Base-by-base conservation (phyloP, 176 grass and related monocot genomes). In the Oryza punctata region DNA sequence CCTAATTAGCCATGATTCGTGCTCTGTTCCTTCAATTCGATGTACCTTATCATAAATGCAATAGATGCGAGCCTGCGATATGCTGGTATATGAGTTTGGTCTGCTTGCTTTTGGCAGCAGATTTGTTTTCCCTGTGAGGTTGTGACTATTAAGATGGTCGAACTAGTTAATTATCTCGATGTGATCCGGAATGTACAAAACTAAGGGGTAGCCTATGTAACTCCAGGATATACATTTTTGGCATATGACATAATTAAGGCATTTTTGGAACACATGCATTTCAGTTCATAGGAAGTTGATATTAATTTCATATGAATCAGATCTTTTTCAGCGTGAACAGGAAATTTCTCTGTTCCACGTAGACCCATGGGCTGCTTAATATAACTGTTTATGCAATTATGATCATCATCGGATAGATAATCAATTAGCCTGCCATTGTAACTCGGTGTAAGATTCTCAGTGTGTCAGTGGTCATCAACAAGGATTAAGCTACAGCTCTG, bases 1-100 rank as follows among this genome's bases (percentile, higher is more conserved):
- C 63, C 69, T 68, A 45, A 28, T 69, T 76, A 65, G 72, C 12
- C 69, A 18, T 65, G 4, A 67, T 83, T 78, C 80, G 14, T 65
- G 47, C 14, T 52, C 69, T 38, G 24, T 63, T 21, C 14, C 12
- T 16, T 86, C 71, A 66, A 72, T 29, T 37, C 3, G 21, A 43
- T 60, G 35, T 15, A 38, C 23, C 28, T 60, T 4, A 72, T 38
- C 64, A 38, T 33, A 18, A 4, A 30, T 60, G 46, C 46, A 10
- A 25, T 8, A 11, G 47, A 38, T 38, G 37, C 37, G 7, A 38
- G 7, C 37, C 38, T 61, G 50, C 12, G 11, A 61, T 46, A 76
- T n/a, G 43, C 12, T 33, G 25, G 32, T 33, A 35, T 13, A 24
- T 16, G 44, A 84, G 25, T 52, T 7, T 5, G 33, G 45, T 21